Conservation (phyloP, 2,329 filamentous ascomycete species). For the Microdochium paspali region DNA sequence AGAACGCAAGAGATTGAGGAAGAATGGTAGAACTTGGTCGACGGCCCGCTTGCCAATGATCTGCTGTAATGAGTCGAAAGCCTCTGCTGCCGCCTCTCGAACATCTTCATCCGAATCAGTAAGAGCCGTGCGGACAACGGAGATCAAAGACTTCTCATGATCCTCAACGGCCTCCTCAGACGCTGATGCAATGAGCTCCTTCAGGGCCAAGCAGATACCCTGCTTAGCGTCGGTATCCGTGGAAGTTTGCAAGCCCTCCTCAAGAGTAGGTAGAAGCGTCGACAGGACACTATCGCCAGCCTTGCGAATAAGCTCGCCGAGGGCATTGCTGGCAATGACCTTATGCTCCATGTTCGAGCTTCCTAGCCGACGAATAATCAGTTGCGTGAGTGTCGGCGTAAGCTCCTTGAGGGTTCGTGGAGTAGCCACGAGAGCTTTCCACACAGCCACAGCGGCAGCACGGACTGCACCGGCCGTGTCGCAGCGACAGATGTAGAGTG, state of each 20-base stretch:
- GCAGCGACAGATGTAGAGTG: slow-evolving; percentile 92
- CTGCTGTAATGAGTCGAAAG: slow-evolving; percentile 90
- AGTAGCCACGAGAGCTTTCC: slow-evolving; percentile 92
- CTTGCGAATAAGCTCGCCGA: slow-evolving; percentile 94
- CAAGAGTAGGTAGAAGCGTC: slow-evolving; percentile 79
- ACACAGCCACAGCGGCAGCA: slow-evolving; percentile 81
- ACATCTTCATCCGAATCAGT: slow-evolving; percentile 87
- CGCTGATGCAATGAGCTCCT: slow-evolving; percentile 85
- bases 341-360: slow-evolving; percentile 98
- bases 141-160: slow-evolving; percentile 90
- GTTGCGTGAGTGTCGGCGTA: slow-evolving; percentile 85
- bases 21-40: slow-evolving; percentile 87
- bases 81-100: slow-evolving; percentile 89
- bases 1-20: slow-evolving; percentile 80
- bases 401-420: slow-evolving; percentile 91
- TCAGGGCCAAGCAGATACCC: slow-evolving; percentile 92
- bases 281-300: slow-evolving; percentile 89
- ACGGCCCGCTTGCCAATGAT: slow-evolving; percentile 90
- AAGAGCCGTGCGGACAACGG: slow-evolving; percentile 84
- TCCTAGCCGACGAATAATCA: slow-evolving; percentile 87
- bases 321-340: slow-evolving; percentile 92
- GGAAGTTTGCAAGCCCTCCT: slow-evolving; percentile 80
- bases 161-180: slow-evolving; percentile 83
- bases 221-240: slow-evolving; percentile 90
- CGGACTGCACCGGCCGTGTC: slow-evolving; percentile 91